phyloP scores from a whole-genome alignment of 139 green algal species.

The Tetradesmus lagerheimii region DNA sequence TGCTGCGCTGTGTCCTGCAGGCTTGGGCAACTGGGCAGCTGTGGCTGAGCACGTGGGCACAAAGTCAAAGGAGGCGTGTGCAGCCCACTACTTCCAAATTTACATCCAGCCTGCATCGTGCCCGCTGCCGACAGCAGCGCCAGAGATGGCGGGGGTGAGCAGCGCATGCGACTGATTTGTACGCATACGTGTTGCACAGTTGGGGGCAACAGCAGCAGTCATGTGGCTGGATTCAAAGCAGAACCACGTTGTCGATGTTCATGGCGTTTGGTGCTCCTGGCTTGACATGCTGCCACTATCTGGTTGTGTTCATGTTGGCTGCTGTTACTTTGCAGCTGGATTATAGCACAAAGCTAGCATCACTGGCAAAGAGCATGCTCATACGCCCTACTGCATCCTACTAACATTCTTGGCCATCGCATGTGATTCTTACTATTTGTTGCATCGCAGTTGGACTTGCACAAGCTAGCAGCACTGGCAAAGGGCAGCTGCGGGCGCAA shows the following conservation, averaged over 20 bases:
- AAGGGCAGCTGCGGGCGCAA: slow-evolving; percentile 33
- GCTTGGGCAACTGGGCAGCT: slow-evolving; percentile 94
- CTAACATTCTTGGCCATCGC: too few species aligned
- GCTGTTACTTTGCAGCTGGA: slow-evolving; percentile 1
- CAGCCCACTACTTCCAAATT: slow-evolving; percentile 85
- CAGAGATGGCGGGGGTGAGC: slow-evolving; percentile 66
- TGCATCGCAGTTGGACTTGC: slow-evolving; percentile 32
- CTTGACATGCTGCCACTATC: not conserved
- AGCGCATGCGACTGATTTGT: not conserved
- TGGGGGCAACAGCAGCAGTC: not conserved
- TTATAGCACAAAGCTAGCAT: slow-evolving; percentile 24
- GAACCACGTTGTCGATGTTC: not conserved
- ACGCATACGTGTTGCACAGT: not conserved
- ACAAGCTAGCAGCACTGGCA: slow-evolving; percentile 19
- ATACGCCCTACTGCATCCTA: too few species aligned
- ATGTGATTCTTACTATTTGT: too few species aligned
- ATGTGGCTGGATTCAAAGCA: too few species aligned
- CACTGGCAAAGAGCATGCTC: not conserved
- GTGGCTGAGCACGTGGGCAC: slow-evolving; percentile 89
- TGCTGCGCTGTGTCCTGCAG: slow-evolving; percentile 39
- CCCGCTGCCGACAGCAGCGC: slow-evolving; percentile 71
- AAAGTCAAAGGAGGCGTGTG: slow-evolving; percentile 79
- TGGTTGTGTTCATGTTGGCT: too few species aligned
- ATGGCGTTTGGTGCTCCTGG: not conserved
- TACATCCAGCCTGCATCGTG: slow-evolving; percentile 84